A percentile compares a stretch with the other conserved stretches of the same genome.
Conservation (phyloP, 352 stramenopile genomes). For the Globisporangium barbulae region DNA sequence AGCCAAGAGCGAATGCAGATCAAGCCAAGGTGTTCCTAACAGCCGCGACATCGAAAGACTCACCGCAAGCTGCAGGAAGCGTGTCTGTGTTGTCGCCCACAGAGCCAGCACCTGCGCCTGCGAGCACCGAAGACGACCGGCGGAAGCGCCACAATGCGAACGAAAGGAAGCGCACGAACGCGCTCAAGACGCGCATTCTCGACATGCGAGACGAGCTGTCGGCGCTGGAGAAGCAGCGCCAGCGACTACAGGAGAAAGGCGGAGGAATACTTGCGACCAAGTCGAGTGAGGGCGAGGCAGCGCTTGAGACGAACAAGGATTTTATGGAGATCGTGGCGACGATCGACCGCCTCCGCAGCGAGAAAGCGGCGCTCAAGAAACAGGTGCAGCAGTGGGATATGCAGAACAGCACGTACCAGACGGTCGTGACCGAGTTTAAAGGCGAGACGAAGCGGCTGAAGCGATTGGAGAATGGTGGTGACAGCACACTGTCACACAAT, state of each 20-base stretch:
- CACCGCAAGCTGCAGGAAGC: not conserved
- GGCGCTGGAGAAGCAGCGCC: conserved; percentile 39
- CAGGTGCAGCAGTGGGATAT: conserved; percentile 41
- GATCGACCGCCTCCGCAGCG: conserved; percentile 44
- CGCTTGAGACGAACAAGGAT: conserved; percentile 14
- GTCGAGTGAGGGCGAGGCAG: not conserved
- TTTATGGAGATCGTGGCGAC: conserved; percentile 34
- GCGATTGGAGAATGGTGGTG: not conserved
- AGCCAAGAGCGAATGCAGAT: not conserved
- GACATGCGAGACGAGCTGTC: conserved; percentile 47
- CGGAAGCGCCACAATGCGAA: conserved; percentile 59
- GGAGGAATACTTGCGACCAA: not conserved
- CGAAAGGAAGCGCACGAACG: conserved; percentile 54
- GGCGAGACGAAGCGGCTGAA: not conserved
- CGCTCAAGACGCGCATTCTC: conserved; percentile 44
- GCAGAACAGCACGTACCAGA: conserved; percentile 59
- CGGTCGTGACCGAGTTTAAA: conserved; percentile 39
- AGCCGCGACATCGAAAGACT: not conserved
- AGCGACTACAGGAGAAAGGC: conserved; percentile 28
- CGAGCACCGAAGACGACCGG: conserved; percentile 31
- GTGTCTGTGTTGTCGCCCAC: not conserved
- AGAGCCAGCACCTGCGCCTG: not conserved
- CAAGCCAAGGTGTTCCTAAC: not conserved
- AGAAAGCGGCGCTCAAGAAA: conserved; percentile 32
- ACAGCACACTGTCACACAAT: not conserved